A percentile compares a stretch with the other conserved stretches of the same genome.
Conservation (phyloP, 2,329 filamentous ascomycete genomes). For the Pseudogymnoascus pannorum region DNA sequence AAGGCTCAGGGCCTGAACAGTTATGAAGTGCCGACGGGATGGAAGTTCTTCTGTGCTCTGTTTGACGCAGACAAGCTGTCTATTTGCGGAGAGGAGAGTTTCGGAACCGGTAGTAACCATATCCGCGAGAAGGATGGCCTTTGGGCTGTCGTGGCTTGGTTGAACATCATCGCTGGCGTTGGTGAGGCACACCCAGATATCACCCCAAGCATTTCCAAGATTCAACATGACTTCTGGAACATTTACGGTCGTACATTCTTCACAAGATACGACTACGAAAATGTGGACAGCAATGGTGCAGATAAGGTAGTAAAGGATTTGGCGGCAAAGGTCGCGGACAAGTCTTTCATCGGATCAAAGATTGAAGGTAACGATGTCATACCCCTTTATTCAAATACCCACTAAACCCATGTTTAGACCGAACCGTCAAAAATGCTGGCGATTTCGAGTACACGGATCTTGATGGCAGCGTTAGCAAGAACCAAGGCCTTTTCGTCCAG, state of each 20-base stretch:
- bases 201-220: constrained; percentile 87
- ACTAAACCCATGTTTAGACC: constrained; percentile 38
- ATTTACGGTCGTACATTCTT: constrained; percentile 97
- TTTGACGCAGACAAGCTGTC: constrained; percentile 94
- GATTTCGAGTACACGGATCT: constrained; percentile 98
- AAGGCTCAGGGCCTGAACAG: constrained; percentile 85
- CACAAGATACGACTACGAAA: constrained; percentile 97
- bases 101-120: constrained; percentile 96
- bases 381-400: constrained; percentile 17
- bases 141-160: constrained; percentile 95
- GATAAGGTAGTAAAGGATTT: constrained; percentile 83
- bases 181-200: constrained; percentile 72
- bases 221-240: constrained; percentile 95
- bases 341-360: constrained; percentile 71
- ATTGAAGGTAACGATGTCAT: constrained; percentile 50
- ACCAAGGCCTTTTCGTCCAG: constrained; percentile 91
- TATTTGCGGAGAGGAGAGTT: constrained; percentile 97
- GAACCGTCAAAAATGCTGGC: constrained; percentile 80
- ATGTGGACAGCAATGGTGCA: constrained; percentile 84
- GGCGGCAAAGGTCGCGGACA: constrained; percentile 66
- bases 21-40: constrained; percentile 97
- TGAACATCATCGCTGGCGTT: constrained; percentile 96
- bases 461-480: constrained; percentile 91
- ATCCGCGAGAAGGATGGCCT: constrained; percentile 98
- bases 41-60: constrained; percentile 98